Evolutionary conservation across 176 grass and related monocot genomes (phyloP), one percentile per base, ranked within the genome.

Genomic region (Otatea glauca): DNA sequence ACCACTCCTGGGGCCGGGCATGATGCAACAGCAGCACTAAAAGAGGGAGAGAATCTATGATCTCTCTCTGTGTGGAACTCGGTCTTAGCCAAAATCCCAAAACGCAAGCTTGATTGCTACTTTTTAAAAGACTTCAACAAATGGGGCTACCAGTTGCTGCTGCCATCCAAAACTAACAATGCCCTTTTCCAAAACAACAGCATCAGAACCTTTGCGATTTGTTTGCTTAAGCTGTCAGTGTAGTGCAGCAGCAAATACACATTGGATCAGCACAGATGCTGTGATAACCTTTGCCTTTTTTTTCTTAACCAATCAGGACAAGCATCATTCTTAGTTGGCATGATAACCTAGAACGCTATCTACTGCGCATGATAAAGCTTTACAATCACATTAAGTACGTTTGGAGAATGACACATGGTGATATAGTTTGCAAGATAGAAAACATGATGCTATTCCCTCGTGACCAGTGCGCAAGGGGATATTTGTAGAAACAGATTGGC

Each of bases 11-110:
- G 71, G 58, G 7, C 54, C 42, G 41, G 18, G 50, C 42, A 53
- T 75, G 70, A 81, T 85, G 77, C 70, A 41, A 88, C 72, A 70
- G 53, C 29, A 58, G 63, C 62, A 75, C 23, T 74, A 38, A 85
- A 81, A 61, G 77, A 76, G 42, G 63, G 18, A 61, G 53, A 75
- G 39, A 85, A 81, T 76, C 70, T 70, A 61, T 62, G 50, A 42
- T 89, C 76, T 75, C 15, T 68, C 58, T 38, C 43, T 24, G 5
- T 37, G 12, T 18, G 50, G 61, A 84, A 42, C 76, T 80, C 14
- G 6, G 59, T 41, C 76, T 80, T 85, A 76, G 81, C 66, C 55
- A 83, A 44, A 83, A 37, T 35, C 75, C 66, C 55, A 83, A 44
- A 83, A 37, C 55, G 67, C 54, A 71, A 25, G 56, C 80, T 32